Conservation (phyloP, 1,139 yeast genomes). For the Geotrichum reessii region DNA sequence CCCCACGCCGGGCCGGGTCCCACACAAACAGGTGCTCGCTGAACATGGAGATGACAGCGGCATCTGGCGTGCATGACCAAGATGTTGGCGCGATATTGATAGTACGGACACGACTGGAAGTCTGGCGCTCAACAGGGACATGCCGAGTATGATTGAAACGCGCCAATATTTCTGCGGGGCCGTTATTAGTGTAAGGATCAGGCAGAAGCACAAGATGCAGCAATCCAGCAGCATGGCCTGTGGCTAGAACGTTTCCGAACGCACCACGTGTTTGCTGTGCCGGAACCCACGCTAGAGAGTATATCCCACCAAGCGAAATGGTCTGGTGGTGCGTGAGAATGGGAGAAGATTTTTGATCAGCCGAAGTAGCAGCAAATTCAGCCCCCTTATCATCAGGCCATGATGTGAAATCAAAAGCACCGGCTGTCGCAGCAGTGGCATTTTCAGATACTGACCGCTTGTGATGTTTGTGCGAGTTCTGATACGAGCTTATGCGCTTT, state of each 20-base stretch:
- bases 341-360: conserved; percentile 20
- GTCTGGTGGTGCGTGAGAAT: conserved; percentile 69
- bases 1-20: conserved; percentile 56
- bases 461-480: conserved; percentile 22
- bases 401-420: conserved; percentile 5
- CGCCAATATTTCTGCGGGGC: conserved; percentile 65
- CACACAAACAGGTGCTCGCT: conserved; percentile 62
- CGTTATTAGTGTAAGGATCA: conserved; percentile 41
- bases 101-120: conserved; percentile 36
- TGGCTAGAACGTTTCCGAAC: conserved; percentile 43
- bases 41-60: conserved; percentile 52
- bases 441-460: conserved; percentile 14
- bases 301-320: conserved; percentile 62
- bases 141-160: conserved; percentile 70
- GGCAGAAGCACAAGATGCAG: conserved; percentile 69
- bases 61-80: conserved; percentile 42
- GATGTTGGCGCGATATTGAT: conserved; percentile 37
- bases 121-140: conserved; percentile 31
- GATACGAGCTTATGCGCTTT: not conserved
- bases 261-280: conserved; percentile 35
- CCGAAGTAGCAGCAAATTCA: not conserved
- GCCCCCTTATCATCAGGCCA: conserved; percentile 1
- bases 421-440: not conserved
- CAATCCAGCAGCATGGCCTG: conserved; percentile 68
- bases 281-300: conserved; percentile 59